Evolutionary conservation across 2,329 filamentous ascomycete species (phyloP).

Genomic region (Nigrograna mackinnonii): DNA sequence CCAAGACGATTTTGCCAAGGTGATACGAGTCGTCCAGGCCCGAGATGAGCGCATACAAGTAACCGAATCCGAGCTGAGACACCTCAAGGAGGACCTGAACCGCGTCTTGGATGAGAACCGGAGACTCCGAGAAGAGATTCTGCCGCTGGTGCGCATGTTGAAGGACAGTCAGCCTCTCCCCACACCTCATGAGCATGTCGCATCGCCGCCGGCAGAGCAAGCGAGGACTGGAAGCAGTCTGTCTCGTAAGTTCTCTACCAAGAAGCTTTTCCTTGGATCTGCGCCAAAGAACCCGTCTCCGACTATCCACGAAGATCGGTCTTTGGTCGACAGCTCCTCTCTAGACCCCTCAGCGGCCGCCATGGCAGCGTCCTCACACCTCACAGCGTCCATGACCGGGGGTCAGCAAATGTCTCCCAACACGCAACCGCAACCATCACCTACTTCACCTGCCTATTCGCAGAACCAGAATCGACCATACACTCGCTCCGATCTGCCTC

Average conservation of each 20-base stretch:
- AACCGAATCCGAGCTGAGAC: conserved; percentile 80
- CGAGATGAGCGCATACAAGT: conserved; percentile 88
- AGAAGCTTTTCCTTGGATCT: conserved; percentile 54
- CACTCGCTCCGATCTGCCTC: conserved; percentile 30
- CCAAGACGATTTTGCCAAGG: conserved; percentile 86
- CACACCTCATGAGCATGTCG: conserved; percentile 45
- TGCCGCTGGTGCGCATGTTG: conserved; percentile 85
- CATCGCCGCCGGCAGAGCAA: conserved; percentile 37
- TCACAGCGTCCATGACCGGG: conserved; percentile 52
- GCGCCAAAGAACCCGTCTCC: conserved; percentile 56
- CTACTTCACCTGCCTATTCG: conserved; percentile 54
- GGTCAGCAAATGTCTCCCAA: conserved; percentile 45
- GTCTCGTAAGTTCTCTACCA: conserved; percentile 57
- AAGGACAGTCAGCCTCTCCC: conserved; percentile 92
- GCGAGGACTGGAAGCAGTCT: conserved; percentile 49
- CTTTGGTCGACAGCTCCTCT: conserved; percentile 44
- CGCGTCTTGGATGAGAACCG: conserved; percentile 77
- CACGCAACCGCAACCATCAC: conserved; percentile 49
- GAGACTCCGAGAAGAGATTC: conserved; percentile 84
- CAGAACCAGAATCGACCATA: conserved; percentile 34
- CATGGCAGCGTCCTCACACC: conserved; percentile 53
- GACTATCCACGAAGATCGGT: conserved; percentile 50
- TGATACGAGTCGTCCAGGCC: conserved; percentile 86
- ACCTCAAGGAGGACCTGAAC: conserved; percentile 62
- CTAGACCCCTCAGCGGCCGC: conserved; percentile 56